phyloP scores from a whole-genome alignment of 73 alveolate genomes.

The Paramecium sonneborni region DNA sequence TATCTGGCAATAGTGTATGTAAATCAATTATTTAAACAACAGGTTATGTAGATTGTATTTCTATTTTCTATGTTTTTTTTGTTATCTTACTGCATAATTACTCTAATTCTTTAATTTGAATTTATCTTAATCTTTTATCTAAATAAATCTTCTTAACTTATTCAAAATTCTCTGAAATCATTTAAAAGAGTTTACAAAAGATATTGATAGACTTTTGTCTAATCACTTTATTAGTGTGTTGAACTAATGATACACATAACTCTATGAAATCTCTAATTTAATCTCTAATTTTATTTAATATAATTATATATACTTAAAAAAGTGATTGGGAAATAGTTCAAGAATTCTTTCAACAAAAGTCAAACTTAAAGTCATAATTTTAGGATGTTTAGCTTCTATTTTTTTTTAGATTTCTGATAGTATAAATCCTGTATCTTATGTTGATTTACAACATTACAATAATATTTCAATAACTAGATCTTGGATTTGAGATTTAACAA shows the following conservation, averaged over 20 bases:
- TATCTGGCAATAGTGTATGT: slow-evolving; percentile 12
- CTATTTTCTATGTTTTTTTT: neutral
- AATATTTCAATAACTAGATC: slow-evolving; percentile 1
- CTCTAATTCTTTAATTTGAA: slow-evolving; percentile 4
- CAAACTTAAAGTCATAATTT: neutral
- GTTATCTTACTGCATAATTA: neutral
- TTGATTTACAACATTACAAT: neutral
- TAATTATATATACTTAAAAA: neutral
- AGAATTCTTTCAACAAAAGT: neutral
- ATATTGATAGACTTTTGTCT: slow-evolving; percentile 18
- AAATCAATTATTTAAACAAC: neutral
- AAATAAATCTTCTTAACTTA: neutral
- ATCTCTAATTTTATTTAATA: neutral
- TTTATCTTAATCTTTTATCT: slow-evolving; percentile 1
- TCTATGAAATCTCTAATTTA: neutral
- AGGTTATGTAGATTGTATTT: neutral
- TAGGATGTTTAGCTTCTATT: slow-evolving; percentile 34
- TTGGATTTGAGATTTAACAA: neutral
- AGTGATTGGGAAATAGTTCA: neutral
- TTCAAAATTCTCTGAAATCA: slow-evolving; percentile 20
- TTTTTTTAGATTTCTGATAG: neutral
- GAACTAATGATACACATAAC: neutral
- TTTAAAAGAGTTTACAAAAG: neutral
- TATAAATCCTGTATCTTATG: neutral
- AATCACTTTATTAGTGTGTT: slow-evolving; percentile 18